Evolutionary conservation across 1,284 basidiomycete genomes (phyloP).

Genomic region (Fomitopsis betulina): DNA sequence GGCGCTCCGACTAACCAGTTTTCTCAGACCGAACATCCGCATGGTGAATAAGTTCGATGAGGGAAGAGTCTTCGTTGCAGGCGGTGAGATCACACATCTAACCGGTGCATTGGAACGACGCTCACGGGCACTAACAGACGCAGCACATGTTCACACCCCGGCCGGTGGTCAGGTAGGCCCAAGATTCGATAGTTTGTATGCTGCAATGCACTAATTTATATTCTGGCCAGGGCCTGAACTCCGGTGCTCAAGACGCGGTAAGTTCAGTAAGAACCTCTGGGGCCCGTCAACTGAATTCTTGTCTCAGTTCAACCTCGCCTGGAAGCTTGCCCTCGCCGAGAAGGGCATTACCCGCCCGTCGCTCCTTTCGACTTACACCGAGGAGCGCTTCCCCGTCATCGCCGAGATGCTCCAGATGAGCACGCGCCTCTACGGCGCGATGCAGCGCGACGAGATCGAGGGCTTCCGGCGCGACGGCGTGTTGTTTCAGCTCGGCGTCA

Average conservation of each 20-base stretch:
- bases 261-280: neutral
- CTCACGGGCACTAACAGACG: conserved; percentile 4
- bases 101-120: too few relatives aligned
- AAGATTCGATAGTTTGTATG: neutral
- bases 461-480: conserved; percentile 9
- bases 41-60: conserved; percentile 32
- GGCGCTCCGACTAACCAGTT: neutral
- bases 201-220: neutral
- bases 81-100: conserved; percentile 19
- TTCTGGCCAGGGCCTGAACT: conserved; percentile 4
- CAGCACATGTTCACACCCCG: conserved; percentile 23
- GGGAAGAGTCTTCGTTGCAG: conserved; percentile 32
- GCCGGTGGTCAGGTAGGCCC: conserved; percentile 23
- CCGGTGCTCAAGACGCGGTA: conserved; percentile 4
- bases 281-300: too few relatives aligned
- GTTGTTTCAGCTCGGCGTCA: conserved; percentile 35
- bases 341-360: conserved; percentile 17
- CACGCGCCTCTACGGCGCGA: conserved; percentile 1
- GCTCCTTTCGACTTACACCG: conserved; percentile 20
- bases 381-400: conserved; percentile 24
- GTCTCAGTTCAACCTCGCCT: conserved; percentile 24
- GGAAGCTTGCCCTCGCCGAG: conserved; percentile 17
- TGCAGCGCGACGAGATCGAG: neutral
- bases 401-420: conserved; percentile 19
- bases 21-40: conserved; percentile 31